These are phyloP conservation scores for Dentipellis sp. DNA, from an alignment of 768 basidiomycete genomes.

Conservation along the genomic window DNA sequence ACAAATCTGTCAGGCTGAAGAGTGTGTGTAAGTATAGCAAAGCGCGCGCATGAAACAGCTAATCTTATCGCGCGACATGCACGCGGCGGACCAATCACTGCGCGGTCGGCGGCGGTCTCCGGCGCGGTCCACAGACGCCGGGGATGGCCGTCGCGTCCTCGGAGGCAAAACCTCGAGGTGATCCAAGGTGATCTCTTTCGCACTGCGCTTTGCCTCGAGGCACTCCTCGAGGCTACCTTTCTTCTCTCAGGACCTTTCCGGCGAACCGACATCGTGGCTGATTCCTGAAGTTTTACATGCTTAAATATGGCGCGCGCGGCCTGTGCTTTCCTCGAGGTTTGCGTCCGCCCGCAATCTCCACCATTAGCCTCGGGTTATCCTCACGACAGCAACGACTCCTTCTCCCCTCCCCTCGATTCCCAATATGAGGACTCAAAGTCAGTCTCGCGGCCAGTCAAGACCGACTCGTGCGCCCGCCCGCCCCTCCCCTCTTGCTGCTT, in stretches of 20 bases:
- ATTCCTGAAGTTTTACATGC: conserved; percentile 4
- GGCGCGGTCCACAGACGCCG: no score
- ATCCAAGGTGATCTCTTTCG: neutral
- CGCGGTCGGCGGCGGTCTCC: no score
- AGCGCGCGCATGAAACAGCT: no score
- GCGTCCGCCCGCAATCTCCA: neutral
- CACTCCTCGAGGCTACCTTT: neutral
- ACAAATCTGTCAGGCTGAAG: no score
- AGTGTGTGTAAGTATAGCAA: no score
- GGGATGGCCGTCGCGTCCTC: neutral
- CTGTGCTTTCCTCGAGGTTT: conserved; percentile 12
- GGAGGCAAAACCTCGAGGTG: conserved; percentile 1
- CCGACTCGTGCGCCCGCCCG: conserved; percentile 18
- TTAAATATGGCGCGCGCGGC: conserved; percentile 8
- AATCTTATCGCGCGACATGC: no score
- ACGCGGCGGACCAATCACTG: no score
- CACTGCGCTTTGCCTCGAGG: neutral
- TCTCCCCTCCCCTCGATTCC: conserved; percentile 19
- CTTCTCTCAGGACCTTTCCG: neutral
- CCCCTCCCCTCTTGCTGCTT: conserved; percentile 10
- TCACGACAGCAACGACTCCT: conserved; percentile 24
- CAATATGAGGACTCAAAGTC: conserved; percentile 16
- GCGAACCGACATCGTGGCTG: neutral
- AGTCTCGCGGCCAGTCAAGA: conserved; percentile 7
- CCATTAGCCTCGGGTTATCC: conserved; percentile 6